phyloP scores from a whole-genome alignment of 2,329 filamentous ascomycete genomes.

The Fusarium compactum region DNA sequence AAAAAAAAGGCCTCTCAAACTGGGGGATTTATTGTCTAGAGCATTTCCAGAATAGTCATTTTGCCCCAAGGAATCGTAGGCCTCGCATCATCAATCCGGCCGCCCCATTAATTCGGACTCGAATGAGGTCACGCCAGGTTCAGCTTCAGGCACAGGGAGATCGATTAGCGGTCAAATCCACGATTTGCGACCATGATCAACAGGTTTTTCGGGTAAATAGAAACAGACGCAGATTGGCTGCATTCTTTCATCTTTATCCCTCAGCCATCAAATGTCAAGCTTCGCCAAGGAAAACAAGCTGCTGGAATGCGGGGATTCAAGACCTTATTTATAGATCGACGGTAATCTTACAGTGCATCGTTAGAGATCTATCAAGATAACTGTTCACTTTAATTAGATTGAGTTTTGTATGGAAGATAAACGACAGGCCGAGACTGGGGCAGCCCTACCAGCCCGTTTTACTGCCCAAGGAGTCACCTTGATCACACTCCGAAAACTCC shows the following conservation, averaged over 20 bases:
- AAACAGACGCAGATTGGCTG: background rate
- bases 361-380: background rate
- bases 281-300: slow-evolving; percentile 5
- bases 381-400: background rate
- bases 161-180: slow-evolving; percentile 16
- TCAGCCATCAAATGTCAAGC: slow-evolving; percentile 9
- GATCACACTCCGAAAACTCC: slow-evolving; percentile 31
- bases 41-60: slow-evolving; percentile 20
- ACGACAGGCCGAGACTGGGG: background rate
- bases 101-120: background rate
- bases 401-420: background rate
- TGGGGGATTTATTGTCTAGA: background rate
- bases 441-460: background rate
- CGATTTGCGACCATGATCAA: slow-evolving; percentile 11
- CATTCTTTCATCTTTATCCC: background rate
- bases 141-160: slow-evolving; percentile 10
- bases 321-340: background rate
- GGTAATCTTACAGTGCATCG: background rate
- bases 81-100: background rate
- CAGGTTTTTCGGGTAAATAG: background rate
- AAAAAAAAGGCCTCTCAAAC: background rate
- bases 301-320: background rate
- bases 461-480: background rate
- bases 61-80: slow-evolving; percentile 7
- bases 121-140: slow-evolving; percentile 21